phyloP scores from a whole-genome alignment of 2,329 filamentous ascomycete species.

The Stemphylium lycopersici region DNA sequence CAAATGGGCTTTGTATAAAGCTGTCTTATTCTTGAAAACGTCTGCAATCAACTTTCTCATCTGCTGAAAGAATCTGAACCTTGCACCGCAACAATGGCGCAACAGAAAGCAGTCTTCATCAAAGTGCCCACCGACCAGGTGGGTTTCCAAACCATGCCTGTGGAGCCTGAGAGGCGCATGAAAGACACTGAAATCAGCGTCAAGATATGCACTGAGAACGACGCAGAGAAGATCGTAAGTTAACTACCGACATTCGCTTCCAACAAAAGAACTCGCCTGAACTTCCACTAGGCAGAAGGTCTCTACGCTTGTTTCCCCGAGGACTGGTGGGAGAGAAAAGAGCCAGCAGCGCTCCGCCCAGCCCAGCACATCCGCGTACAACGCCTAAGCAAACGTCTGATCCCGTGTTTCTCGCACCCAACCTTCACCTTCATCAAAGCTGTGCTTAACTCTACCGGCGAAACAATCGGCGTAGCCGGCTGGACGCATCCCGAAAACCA shows the following conservation, averaged over 20 bases:
- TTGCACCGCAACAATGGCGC: conserved; percentile 9
- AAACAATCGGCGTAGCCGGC: conserved; percentile 36
- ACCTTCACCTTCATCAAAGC: conserved; percentile 39
- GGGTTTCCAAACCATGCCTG: conserved; percentile 27
- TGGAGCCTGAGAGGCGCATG: conserved; percentile 25
- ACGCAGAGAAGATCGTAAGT: conserved; percentile 27
- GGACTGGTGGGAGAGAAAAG: conserved; percentile 28
- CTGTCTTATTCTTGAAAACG: background rate
- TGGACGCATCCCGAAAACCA: conserved; percentile 31
- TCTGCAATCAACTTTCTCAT: background rate
- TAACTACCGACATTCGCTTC: background rate
- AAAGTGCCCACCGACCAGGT: conserved; percentile 11
- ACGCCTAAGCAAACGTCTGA: conserved; percentile 31
- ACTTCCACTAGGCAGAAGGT: conserved; percentile 30
- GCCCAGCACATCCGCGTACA: conserved; percentile 13
- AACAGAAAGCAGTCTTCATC: conserved; percentile 25
- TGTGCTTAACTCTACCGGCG: conserved; percentile 20
- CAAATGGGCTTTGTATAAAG: background rate
- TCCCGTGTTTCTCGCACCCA: conserved; percentile 20
- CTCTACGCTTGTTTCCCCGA: conserved; percentile 35
- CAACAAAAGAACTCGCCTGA: background rate
- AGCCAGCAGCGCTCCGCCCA: conserved; percentile 28
- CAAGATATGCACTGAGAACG: conserved; percentile 23
- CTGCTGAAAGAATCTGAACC: background rate
- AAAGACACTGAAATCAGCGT: conserved; percentile 24